Evolutionary conservation across 1,139 yeast genomes (phyloP).

Genomic region (Magnusiomyces fungicola): DNA sequence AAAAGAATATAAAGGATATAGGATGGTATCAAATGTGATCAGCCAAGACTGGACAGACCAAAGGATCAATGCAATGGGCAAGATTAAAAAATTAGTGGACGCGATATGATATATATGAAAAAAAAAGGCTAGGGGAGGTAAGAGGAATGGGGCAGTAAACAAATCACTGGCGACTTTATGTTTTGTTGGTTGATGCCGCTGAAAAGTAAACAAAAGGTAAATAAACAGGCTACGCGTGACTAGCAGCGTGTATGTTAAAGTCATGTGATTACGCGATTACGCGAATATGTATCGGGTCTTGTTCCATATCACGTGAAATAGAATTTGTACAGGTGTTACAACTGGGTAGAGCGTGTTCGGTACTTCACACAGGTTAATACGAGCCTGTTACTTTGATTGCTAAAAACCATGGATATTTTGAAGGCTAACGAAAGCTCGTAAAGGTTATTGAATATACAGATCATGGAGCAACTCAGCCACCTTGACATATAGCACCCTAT

Average conservation of each 20-base stretch:
- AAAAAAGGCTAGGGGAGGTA: not conserved
- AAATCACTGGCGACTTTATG: not conserved
- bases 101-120: not conserved
- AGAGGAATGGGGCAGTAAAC: not conserved
- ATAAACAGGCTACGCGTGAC: not conserved
- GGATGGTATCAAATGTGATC: not conserved
- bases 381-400: not conserved
- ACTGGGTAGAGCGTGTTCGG: not conserved
- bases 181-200: not conserved
- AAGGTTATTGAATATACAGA: no score
- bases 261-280: no score
- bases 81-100: not conserved
- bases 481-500: no score
- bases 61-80: not conserved
- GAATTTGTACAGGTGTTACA: not conserved
- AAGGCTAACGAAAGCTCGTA: no score
- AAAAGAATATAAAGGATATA: not conserved
- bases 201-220: not conserved
- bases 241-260: no score
- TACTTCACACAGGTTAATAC: not conserved
- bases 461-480: no score
- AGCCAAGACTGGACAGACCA: not conserved
- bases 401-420: no score
- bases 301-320: not conserved
- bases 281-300: no score